These are phyloP conservation scores for Knufia petricola DNA, from an alignment of 2,329 filamentous ascomycete genomes.

Conservation along the genomic window DNA sequence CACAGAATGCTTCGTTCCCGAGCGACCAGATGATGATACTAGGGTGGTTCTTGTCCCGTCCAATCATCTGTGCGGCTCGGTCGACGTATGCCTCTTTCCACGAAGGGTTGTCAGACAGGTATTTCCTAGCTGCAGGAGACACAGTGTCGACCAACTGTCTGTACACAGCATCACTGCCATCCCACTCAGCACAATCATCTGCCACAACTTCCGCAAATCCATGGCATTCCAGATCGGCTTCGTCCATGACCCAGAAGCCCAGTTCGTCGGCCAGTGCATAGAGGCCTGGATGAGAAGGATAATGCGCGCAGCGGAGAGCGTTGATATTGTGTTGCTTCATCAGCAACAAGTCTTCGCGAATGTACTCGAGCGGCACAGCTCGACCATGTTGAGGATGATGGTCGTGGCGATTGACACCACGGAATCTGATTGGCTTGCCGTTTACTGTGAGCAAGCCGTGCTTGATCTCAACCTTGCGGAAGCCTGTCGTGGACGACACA, in stretches of 20 bases:
- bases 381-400: slow-evolving; percentile 57
- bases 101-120: slow-evolving; percentile 26
- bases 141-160: slow-evolving; percentile 5
- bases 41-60: slow-evolving; percentile 61
- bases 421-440: slow-evolving; percentile 50
- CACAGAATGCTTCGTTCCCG: slow-evolving; percentile 65
- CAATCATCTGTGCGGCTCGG: slow-evolving; percentile 53
- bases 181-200: neutral
- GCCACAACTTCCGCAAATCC: slow-evolving; percentile 22
- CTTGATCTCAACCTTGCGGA: slow-evolving; percentile 54
- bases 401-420: slow-evolving; percentile 61
- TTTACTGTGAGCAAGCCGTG: slow-evolving; percentile 54
- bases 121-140: slow-evolving; percentile 20
- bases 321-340: slow-evolving; percentile 68
- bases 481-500: slow-evolving; percentile 49
- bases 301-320: slow-evolving; percentile 58
- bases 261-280: slow-evolving; percentile 29
- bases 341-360: slow-evolving; percentile 51
- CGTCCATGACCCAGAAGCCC: slow-evolving; percentile 30
- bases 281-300: slow-evolving; percentile 44
- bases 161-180: neutral
- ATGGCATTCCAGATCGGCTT: slow-evolving; percentile 31
- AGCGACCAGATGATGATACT: slow-evolving; percentile 65
- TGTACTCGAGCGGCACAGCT: slow-evolving; percentile 52
- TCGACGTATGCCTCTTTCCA: slow-evolving; percentile 56